Evolutionary conservation across 371 early-diverging fungal species (phyloP), one percentile per base, ranked within the genome.

Genomic region (Aphelidium insulamus): DNA sequence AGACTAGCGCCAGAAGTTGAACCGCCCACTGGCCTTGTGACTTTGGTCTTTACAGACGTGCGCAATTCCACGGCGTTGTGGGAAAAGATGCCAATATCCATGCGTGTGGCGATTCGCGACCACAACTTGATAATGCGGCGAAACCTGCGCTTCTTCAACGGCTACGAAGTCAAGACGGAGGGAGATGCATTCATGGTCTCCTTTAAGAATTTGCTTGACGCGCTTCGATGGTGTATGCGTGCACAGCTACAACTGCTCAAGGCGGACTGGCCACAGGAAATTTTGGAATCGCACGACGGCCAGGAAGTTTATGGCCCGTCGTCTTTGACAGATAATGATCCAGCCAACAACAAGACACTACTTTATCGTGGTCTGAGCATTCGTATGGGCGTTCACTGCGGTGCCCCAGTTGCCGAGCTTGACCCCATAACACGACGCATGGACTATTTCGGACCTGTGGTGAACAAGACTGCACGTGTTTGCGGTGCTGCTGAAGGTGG

Each of bases 161-260:
- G 94, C 12, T 92, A 90, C 44, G 94, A 92, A 48, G 94, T 92
- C 31, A 90, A 90, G 48, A 90, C 87, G 2, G 94, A 92, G 61
- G 94, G 94, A 24, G 94, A 92, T 47, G 86, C 87, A 1, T 80
- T 90, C 45, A 87, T 88, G 81, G 85, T 87, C 17, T 74, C 76
- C 36, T 92, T 92, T 54, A 74, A 79, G 21, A 73, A 79, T 30
- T 72, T 78, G 2, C 59, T 77, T 3, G 64, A 74, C 14, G 94
- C 94, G 1, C 52, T 87, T 37, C 52, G 82, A 10, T 92, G 84
- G 81, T 85, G 87, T 44, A 55, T 88, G 40, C 72, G 73, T 3
- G 87, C 81, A 0, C 94, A 92, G 39, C 49, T 73, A 21, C 72
- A 77, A 23, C 53, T 92, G 16, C 49, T 90, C 11, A 60, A 64